Evolutionary conservation across 108 stramenopile species (phyloP), one percentile per base, ranked within the genome.

Genomic region (Cyclotella sp.): DNA sequence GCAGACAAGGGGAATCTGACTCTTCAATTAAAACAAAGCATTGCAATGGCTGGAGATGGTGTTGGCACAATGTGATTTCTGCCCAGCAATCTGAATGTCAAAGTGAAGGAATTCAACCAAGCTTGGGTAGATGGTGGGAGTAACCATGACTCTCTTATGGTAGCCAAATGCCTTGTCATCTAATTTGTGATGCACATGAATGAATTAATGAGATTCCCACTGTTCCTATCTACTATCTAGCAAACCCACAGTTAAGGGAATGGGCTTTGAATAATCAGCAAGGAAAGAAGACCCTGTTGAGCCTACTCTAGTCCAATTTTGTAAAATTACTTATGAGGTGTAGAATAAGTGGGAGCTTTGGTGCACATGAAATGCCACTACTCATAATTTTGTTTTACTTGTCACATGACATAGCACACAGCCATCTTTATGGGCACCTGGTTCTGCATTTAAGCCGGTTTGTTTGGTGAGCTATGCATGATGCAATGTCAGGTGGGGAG

Each of bases 201-300:
- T n/a, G n/a, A n/a, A n/a, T n/a, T n/a, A n/a, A n/a, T n/a, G n/a
- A n/a, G 89, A 89, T 88, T 89, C 89, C 89, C 88, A 87, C 89
- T 95, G 94, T 95, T 91, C 95, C 95, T 93, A 96, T 90, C 89
- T 96, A 91, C 95, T 93, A 91, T 96, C 95, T 96, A 96, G 95
- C 92, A 91, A 93, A 95, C 86, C 94, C 87, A 93, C 94, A 95
- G 94, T 91, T 91, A 95, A 92, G 92, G 94, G 92, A 96, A n/a
- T n/a, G n/a, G n/a, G n/a, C n/a, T n/a, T n/a, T n/a, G n/a, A n/a
- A n/a, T n/a, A n/a, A n/a, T n/a, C 88, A 92, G 91, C 87, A 89
- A 91, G 93, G 87, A 87, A 94, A 96, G 93, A 96, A 96, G 95
- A 96, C 93, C 93, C 95, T 96, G 95, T 94, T 96, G 95, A 96